A percentile compares a stretch with the other conserved stretches of the same genome.
Evolutionary conservation across 176 grass and related monocot species (phyloP).

Genomic region (Triticum turgidum): DNA sequence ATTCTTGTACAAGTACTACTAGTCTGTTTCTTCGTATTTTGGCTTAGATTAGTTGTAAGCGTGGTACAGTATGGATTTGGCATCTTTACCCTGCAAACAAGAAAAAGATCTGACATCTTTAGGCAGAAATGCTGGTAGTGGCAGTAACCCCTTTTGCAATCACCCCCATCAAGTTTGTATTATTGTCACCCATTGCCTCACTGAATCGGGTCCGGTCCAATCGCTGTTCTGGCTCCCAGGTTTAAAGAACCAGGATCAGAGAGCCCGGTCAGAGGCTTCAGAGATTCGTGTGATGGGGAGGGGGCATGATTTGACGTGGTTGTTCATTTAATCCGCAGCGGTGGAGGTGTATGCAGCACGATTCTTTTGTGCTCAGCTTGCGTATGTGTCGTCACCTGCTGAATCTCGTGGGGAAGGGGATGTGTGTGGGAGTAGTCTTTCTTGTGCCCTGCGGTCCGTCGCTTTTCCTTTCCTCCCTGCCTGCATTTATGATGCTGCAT

Average conservation of each 20-base stretch:
- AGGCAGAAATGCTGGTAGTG: background rate
- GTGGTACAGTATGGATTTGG: background rate
- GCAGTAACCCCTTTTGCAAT: background rate
- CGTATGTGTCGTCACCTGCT: constrained; percentile 6
- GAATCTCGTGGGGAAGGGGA: constrained; percentile 13
- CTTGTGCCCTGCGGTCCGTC: constrained; percentile 24
- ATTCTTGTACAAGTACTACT: background rate
- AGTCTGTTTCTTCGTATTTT: background rate
- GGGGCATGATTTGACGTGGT: constrained; percentile 19
- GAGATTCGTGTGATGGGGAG: constrained; percentile 16
- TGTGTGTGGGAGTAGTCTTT: constrained; percentile 29
- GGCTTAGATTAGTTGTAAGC: background rate
- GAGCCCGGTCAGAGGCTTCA: background rate
- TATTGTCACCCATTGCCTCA: background rate
- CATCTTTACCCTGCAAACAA: background rate
- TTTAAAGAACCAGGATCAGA: background rate
- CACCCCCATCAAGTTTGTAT: background rate
- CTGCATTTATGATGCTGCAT: constrained; percentile 34
- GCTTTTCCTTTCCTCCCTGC: constrained; percentile 4
- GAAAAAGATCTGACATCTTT: background rate
- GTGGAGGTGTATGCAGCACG: background rate
- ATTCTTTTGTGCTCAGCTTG: background rate
- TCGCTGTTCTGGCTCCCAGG: constrained; percentile 2
- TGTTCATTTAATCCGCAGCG: constrained; percentile 36
- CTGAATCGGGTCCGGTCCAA: background rate